These are phyloP conservation scores for Avena atlantica DNA, from an alignment of 176 grass and related monocot genomes.

Conservation along the genomic window DNA sequence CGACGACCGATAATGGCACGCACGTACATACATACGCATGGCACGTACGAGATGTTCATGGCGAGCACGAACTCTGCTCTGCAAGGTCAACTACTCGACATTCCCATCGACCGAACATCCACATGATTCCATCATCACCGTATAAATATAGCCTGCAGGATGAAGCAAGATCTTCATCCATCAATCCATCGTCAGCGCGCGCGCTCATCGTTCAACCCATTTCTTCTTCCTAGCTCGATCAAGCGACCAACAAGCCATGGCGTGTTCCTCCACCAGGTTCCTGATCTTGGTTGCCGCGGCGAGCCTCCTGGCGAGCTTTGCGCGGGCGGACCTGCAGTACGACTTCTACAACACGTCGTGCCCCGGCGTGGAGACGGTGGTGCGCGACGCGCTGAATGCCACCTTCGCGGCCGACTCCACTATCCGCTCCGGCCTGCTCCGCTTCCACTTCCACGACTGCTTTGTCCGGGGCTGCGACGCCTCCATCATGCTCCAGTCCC, in stretches of 20 bases:
- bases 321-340: slow-evolving; percentile 35
- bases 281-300: not conserved
- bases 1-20: not conserved
- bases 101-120: not conserved
- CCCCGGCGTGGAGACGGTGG: slow-evolving; percentile 50
- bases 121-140: not conserved
- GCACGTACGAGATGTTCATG: not conserved
- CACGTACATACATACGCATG: not conserved
- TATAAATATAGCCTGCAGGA: slow-evolving; percentile 10
- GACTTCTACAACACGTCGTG: slow-evolving; percentile 55
- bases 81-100: slow-evolving; percentile 6
- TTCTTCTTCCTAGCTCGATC: not conserved
- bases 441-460: slow-evolving; percentile 76
- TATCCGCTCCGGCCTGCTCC: slow-evolving; percentile 48
- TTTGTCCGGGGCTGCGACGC: slow-evolving; percentile 63
- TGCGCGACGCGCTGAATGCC: slow-evolving; percentile 18
- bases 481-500: slow-evolving; percentile 57
- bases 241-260: not conserved
- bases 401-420: slow-evolving; percentile 46
- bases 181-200: not conserved
- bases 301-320: not conserved
- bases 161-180: not conserved
- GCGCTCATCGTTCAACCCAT: not conserved
- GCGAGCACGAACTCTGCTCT: slow-evolving; percentile 8
- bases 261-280: not conserved